Base-by-base conservation (phyloP, 371 early-diverging fungal species). In the Mortierella sp. region DNA sequence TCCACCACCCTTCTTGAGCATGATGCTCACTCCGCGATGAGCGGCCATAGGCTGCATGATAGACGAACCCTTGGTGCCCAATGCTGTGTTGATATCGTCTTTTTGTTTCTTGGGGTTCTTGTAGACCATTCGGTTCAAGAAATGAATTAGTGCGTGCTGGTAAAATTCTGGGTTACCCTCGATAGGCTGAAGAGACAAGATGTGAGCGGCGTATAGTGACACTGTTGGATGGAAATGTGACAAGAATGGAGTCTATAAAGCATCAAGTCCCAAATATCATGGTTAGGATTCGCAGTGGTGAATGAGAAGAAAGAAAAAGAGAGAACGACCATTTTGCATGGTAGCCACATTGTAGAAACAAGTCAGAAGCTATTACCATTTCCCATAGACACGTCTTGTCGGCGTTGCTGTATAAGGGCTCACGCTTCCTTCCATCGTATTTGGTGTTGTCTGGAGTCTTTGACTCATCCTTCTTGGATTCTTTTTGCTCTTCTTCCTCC, bases 121-220 rank as follows among this genome's bases (percentile, higher is more conserved):
- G 88, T 93, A 97, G 11, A 97, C 96, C 87, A 98, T 98, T 61
- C 95, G 90, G 83, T 98, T 98, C 66, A 98, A 88, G 87, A 98
- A 98, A 76, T 97, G 97, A 70, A 92, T 87, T 65, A 97, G 86
- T 3, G 97, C 96, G 85, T 96, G 96, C 77, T 93, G 92, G 73
- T 95, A 95, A 67, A 98, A 89, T 81, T 98, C 97, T 73, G 90
- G 91, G 62, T 94, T 90, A 35, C 88, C 87, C 39, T 88, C 81
- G 58, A 97, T 95, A 45, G 89, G 86, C 73, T 91, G 86, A 45
- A 93, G 91, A 12, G 87, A 85, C 61, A 97, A 86, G 55, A 98
- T 85, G 52, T 90, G 89, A 26, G 86, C 85, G 43, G 95, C 93
- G 74, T 95, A 96, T 72, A 93, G 89, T 11, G 91, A 86, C 47